These are phyloP conservation scores for Xylaria digitata DNA, from an alignment of 2,329 filamentous ascomycete genomes.

Conservation along the genomic window DNA sequence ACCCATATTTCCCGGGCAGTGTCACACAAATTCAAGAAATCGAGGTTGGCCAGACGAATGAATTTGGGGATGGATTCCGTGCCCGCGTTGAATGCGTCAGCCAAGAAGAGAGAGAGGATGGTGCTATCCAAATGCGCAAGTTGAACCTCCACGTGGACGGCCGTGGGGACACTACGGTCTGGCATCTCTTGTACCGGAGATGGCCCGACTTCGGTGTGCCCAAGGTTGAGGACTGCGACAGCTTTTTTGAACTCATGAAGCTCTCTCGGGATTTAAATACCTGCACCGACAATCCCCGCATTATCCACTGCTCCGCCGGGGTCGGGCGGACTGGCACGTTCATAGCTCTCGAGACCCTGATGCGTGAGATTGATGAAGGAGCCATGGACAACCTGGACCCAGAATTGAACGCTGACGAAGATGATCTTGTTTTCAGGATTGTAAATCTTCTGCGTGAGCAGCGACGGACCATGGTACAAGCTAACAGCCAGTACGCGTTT, in stretches of 20 bases:
- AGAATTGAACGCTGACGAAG: constrained; percentile 41
- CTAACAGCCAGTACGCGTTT: constrained; percentile 84
- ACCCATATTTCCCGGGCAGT: constrained; percentile 81
- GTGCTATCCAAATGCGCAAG: constrained; percentile 78
- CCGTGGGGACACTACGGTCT: constrained; percentile 64
- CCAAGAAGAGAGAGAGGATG: constrained; percentile 65
- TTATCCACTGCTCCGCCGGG: constrained; percentile 90
- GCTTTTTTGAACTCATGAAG: constrained; percentile 75
- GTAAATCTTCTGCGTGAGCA: constrained; percentile 87
- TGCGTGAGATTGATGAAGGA: constrained; percentile 83
- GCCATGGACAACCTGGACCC: constrained; percentile 65
- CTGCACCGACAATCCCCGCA: constrained; percentile 74
- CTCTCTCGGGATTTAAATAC: constrained; percentile 71
- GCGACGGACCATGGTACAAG: constrained; percentile 95
- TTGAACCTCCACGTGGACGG: constrained; percentile 68
- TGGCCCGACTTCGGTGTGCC: constrained; percentile 95
- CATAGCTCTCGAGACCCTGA: constrained; percentile 92
- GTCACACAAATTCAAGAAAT: constrained; percentile 62
- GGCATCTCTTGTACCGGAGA: constrained; percentile 85
- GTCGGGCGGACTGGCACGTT: constrained; percentile 96
- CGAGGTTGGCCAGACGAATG: constrained; percentile 70
- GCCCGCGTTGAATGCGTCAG: constrained; percentile 76
- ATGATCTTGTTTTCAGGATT: constrained; percentile 79
- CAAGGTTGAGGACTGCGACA: constrained; percentile 71
- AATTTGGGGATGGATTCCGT: constrained; percentile 74